A percentile compares a stretch with the other conserved stretches of the same genome.
phyloP scores from a whole-genome alignment of 129 eudicot species.

The Flaveria trinervia region DNA sequence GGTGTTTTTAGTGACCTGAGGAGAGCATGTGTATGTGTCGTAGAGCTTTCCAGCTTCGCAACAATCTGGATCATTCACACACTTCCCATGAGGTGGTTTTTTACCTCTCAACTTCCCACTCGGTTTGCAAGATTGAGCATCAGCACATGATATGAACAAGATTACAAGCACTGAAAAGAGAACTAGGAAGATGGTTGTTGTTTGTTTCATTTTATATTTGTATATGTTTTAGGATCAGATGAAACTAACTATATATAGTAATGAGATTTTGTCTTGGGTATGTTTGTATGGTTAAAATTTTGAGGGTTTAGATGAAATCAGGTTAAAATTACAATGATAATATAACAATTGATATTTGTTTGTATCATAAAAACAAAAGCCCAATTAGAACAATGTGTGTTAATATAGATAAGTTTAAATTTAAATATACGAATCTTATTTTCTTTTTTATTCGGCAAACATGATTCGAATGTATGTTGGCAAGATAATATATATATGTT shows the following conservation, averaged over 20 bases:
- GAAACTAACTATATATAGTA: slow-evolving; percentile 14
- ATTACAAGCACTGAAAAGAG: slow-evolving; percentile 6
- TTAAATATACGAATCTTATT: background rate
- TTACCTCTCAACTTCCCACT: slow-evolving; percentile 30
- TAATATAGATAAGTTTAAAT: background rate
- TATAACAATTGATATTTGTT: background rate
- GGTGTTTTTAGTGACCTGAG: slow-evolving; percentile 22
- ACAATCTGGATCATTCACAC: slow-evolving; percentile 29
- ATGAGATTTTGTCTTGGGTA: background rate
- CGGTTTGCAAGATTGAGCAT: slow-evolving; percentile 33
- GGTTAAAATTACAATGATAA: background rate
- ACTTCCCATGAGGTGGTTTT: slow-evolving; percentile 32
- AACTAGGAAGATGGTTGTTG: background rate
- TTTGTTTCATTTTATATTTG: slow-evolving; percentile 17
- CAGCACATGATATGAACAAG: slow-evolving; percentile 11
- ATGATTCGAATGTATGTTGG: slow-evolving; percentile 3
- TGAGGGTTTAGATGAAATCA: background rate
- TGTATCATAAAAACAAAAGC: slow-evolving; percentile 13
- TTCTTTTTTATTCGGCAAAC: background rate
- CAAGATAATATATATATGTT: background rate
- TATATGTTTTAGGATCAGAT: background rate
- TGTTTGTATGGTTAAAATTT: slow-evolving; percentile 13
- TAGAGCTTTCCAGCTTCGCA: slow-evolving; percentile 33
- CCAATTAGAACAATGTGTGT: background rate
- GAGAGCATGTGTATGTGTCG: slow-evolving; percentile 42